A percentile compares a stretch with the other conserved stretches of the same genome.
phyloP scores from a whole-genome alignment of 164 flowering plant genomes.

The Aristolochia californica region DNA sequence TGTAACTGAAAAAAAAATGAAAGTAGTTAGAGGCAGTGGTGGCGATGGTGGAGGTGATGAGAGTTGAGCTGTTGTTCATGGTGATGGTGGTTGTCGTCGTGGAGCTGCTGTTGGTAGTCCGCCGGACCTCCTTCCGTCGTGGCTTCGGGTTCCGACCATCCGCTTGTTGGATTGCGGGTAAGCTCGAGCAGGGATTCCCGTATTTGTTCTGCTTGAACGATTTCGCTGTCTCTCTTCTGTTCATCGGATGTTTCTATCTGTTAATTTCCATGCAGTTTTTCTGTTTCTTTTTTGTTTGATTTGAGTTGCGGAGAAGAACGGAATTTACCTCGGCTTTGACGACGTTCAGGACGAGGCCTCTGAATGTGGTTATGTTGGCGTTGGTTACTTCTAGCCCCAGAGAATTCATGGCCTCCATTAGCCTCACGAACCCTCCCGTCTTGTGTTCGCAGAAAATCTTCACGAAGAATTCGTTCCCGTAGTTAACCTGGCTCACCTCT shows the following conservation, averaged over 20 bases:
- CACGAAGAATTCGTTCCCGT: slow-evolving; percentile 60
- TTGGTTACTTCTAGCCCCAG: slow-evolving; percentile 74
- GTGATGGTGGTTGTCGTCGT: slow-evolving; percentile 8
- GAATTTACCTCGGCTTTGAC: slow-evolving; percentile 62
- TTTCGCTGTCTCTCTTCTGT: slow-evolving; percentile 68
- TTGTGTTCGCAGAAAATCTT: slow-evolving; percentile 73
- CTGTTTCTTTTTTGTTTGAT: neutral
- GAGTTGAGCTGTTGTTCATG: neutral
- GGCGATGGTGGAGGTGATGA: too few relatives aligned
- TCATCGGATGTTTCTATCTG: too few relatives aligned
- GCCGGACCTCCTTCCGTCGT: slow-evolving; percentile 13
- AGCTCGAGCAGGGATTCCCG: slow-evolving; percentile 72
- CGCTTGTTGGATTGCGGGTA: slow-evolving; percentile 36
- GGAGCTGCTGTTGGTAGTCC: slow-evolving; percentile 12
- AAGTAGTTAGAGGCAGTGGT: too few relatives aligned
- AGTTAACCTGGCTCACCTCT: slow-evolving; percentile 61
- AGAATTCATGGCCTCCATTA: slow-evolving; percentile 72
- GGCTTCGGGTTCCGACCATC: slow-evolving; percentile 22
- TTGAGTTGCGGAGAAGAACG: neutral
- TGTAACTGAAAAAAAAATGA: too few relatives aligned
- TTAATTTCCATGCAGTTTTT: neutral
- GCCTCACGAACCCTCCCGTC: slow-evolving; percentile 64
- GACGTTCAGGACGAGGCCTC: slow-evolving; percentile 52
- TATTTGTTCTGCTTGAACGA: slow-evolving; percentile 65
- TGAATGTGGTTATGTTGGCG: slow-evolving; percentile 59